A percentile compares a stretch with the other conserved stretches of the same genome.
These are phyloP conservation scores for Tilletiopsis washingtonensis DNA, from an alignment of 1,284 basidiomycete genomes.

Conservation along the genomic window DNA sequence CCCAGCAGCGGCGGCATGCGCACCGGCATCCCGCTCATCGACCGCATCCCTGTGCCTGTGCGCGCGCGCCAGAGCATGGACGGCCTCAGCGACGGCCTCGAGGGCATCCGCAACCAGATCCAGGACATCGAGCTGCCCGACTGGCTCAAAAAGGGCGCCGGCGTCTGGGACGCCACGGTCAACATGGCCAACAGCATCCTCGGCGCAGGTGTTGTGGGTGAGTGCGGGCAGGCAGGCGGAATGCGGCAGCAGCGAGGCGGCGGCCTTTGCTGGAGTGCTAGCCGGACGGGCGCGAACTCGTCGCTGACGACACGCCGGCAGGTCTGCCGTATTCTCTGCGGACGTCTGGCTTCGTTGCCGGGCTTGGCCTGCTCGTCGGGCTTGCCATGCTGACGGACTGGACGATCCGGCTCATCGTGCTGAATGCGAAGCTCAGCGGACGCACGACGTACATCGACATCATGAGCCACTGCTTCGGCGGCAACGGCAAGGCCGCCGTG, in stretches of 20 bases:
- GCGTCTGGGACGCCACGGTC: conserved; percentile 71
- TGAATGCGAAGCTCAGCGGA: conserved; percentile 93
- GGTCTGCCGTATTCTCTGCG: conserved; percentile 84
- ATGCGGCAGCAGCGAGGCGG: conserved; percentile 1
- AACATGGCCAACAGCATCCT: conserved; percentile 97
- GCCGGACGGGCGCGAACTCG: background rate
- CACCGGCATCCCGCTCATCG: conserved; percentile 15
- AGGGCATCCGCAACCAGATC: conserved; percentile 20
- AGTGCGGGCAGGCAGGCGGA: conserved; percentile 47
- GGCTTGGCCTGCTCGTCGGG: conserved; percentile 68
- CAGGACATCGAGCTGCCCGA: conserved; percentile 49
- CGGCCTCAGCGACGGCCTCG: conserved; percentile 17
- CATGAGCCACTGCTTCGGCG: conserved; percentile 89
- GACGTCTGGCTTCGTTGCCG: conserved; percentile 85
- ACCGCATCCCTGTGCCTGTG: conserved; percentile 17
- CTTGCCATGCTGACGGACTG: conserved; percentile 86
- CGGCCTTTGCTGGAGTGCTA: background rate
- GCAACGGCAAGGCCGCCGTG: conserved; percentile 61
- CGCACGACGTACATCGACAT: conserved; percentile 89
- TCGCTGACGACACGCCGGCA: background rate
- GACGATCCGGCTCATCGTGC: conserved; percentile 85
- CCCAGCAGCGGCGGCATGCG: background rate
- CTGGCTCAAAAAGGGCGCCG: conserved; percentile 58
- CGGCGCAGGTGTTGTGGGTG: conserved; percentile 64
- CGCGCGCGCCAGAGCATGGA: conserved; percentile 11